Base-by-base conservation (phyloP, 352 stramenopile species). In the Pilasporangium apinafurcum region DNA sequence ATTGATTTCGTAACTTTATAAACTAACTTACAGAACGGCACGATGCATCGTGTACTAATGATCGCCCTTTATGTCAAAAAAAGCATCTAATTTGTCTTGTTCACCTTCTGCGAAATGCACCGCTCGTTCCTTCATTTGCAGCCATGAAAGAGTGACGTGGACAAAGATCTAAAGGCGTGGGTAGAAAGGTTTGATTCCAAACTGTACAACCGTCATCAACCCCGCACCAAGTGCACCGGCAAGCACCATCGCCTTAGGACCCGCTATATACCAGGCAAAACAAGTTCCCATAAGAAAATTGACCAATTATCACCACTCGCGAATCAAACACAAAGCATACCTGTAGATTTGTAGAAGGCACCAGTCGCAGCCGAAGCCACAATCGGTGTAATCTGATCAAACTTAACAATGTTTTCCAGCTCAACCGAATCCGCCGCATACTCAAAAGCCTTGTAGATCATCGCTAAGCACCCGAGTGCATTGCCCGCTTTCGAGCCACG, bases 401-500 rank as follows among this genome's bases (percentile, higher is more conserved):
- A 82, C 56, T 86, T 82, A 42, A 88, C 65, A 50, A 83, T 74
- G 39, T 82, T 82, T 51, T 93, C 82, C 29, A 93, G 66, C 60
- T 93, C 82, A 4, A 60, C 69, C 34, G 79, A 80, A 56, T 93
- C 82, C 3, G 64, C 77, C 29, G 78, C 64, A 48, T 86, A 87
- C 65, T 93, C 78, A 39, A 91, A 87, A 13, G 70, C 74, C 62
- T 90, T 91, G 65, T 93, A 93, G 52, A 93, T 86, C 50, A 93
- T 74, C 10, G 82, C 82, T 34, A 93, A 44, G 62, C 81, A 87
- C 17, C 74, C 83, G 13, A 94, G 63, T 6, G 79, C 79, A 37
- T 94, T 94, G 54, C 83, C 83, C 7, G 78, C 76, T 56, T 90
- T 91, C 44, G 83, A 94, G 20, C 83, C 83, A 7, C 80, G 80